Conservation (phyloP, 208 protist genomes). For the Tritrichomonas musculus region DNA sequence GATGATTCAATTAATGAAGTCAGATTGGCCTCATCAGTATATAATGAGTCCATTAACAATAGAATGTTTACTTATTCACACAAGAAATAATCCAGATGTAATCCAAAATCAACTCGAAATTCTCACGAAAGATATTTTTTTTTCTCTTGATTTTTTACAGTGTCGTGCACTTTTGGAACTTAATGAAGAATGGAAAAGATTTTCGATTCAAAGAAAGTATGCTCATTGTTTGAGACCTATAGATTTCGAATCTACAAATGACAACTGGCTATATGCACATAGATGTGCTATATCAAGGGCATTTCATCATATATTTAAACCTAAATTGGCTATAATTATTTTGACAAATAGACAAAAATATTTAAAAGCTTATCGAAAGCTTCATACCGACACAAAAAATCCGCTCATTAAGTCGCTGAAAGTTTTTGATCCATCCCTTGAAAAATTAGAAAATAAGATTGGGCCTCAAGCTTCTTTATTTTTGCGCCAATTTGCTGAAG, state of each 20-base stretch:
- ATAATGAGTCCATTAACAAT: neutral
- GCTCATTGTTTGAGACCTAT: neutral
- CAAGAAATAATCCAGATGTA: too few relatives aligned
- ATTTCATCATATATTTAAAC: neutral
- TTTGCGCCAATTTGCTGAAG: neutral
- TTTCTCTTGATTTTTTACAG: neutral
- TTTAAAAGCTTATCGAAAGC: neutral
- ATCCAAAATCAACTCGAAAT: neutral
- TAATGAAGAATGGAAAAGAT: neutral
- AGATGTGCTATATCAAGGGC: neutral
- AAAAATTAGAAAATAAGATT: neutral
- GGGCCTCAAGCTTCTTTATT: neutral
- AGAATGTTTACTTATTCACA: neutral
- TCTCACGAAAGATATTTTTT: neutral
- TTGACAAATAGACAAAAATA: neutral
- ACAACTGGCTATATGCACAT: neutral
- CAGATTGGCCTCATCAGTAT: neutral
- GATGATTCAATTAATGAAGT: too few relatives aligned
- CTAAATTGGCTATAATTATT: neutral
- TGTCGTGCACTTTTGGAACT: neutral
- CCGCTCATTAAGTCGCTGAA: too few relatives aligned
- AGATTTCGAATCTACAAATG: too few relatives aligned
- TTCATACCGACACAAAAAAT: neutral
- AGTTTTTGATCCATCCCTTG: too few relatives aligned
- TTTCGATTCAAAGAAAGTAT: neutral